Percentiles rank a stretch among this genome's conserved stretches.
phyloP scores from a whole-genome alignment of 2,329 filamentous ascomycete species.

The Ceratocystis diversiconidia region DNA sequence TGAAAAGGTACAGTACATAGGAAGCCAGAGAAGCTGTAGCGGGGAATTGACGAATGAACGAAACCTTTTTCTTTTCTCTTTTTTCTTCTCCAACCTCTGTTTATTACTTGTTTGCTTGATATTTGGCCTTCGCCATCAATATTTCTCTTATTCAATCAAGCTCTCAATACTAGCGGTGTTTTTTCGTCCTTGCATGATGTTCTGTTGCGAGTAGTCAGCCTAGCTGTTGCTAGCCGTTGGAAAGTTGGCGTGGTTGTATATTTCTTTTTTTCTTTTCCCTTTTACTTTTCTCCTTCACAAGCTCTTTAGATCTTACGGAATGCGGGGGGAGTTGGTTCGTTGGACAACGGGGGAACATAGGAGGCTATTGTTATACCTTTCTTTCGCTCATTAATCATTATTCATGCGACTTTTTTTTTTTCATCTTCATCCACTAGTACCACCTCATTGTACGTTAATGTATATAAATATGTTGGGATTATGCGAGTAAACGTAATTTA shows the following conservation, averaged over 20 bases:
- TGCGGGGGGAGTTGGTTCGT: not conserved
- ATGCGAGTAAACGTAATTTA: too few relatives aligned
- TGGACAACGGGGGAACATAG: not conserved
- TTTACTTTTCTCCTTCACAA: not conserved
- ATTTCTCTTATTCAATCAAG: not conserved
- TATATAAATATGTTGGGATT: too few relatives aligned
- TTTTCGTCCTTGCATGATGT: not conserved
- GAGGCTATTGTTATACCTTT: not conserved
- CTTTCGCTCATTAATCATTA: not conserved
- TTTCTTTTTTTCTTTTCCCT: not conserved
- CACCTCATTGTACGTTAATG: not conserved
- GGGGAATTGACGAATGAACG: conserved; percentile 3
- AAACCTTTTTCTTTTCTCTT: conserved; percentile 1
- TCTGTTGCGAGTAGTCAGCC: too few relatives aligned
- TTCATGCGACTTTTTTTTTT: not conserved
- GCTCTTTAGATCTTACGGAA: not conserved
- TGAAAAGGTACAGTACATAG: not conserved
- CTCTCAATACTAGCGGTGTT: not conserved
- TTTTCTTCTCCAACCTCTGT: conserved; percentile 4
- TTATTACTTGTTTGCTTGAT: not conserved
- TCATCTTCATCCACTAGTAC: not conserved
- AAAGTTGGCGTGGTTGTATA: too few relatives aligned
- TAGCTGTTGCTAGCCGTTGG: too few relatives aligned
- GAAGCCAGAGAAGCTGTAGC: not conserved
- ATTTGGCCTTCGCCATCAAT: not conserved